Percentiles rank a stretch among this genome's conserved stretches.
Conservation (phyloP, 768 basidiomycete species). For the Amanita pseudoporphyria region DNA sequence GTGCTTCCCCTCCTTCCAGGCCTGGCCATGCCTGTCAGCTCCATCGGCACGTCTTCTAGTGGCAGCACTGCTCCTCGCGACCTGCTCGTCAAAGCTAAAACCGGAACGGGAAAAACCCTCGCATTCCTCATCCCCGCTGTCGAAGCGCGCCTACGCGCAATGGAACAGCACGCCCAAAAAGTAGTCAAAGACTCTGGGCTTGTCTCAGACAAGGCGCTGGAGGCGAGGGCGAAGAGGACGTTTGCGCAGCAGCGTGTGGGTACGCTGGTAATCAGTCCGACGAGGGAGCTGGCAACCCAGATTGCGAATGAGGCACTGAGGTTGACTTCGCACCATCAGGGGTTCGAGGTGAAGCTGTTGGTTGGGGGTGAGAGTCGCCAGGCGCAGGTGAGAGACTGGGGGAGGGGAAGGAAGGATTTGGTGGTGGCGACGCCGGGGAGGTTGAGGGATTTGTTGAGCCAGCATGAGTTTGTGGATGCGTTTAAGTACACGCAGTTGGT, state of each 20-base stretch:
- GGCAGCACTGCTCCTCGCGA: conserved; percentile 59
- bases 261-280: conserved; percentile 78
- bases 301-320: conserved; percentile 78
- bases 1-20: conserved; percentile 71
- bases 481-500: conserved; percentile 52
- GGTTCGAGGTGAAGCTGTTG: conserved; percentile 63
- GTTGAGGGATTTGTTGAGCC: conserved; percentile 60
- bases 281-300: conserved; percentile 83
- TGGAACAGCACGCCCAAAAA: conserved; percentile 36
- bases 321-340: conserved; percentile 48
- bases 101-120: conserved; percentile 85
- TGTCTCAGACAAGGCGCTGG: conserved; percentile 19
- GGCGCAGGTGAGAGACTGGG: conserved; percentile 61
- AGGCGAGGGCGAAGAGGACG: conserved; percentile 19
- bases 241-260: conserved; percentile 49
- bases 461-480: conserved; percentile 42
- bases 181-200: conserved; percentile 34
- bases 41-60: no score
- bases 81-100: conserved; percentile 78
- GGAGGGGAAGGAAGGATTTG: conserved; percentile 57
- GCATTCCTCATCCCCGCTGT: conserved; percentile 84
- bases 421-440: conserved; percentile 90
- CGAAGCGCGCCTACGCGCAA: conserved; percentile 56
- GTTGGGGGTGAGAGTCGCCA: conserved; percentile 68
- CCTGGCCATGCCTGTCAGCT: conserved; percentile 48